Percentiles rank a stretch among this genome's conserved stretches.
Evolutionary conservation across 352 stramenopile genomes (phyloP).

Genomic region (Aphanomyces euteiches): DNA sequence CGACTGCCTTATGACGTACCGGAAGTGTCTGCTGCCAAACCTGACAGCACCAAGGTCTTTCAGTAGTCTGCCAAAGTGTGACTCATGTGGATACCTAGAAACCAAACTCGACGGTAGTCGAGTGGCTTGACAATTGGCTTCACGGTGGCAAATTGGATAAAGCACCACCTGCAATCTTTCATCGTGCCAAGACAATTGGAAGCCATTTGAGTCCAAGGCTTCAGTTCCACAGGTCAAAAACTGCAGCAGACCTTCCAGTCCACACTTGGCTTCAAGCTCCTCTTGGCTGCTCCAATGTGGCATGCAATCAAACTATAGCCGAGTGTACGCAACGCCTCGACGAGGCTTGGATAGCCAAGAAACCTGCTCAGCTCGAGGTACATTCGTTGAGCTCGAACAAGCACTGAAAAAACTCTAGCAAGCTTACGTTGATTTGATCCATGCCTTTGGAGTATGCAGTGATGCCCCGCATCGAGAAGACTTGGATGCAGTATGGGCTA

Average conservation of each 20-base stretch:
- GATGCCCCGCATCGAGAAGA: conserved; percentile 37
- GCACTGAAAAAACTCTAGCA: background rate
- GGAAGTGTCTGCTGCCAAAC: conserved; percentile 7
- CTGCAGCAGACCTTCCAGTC: background rate
- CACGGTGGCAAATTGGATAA: conserved; percentile 4
- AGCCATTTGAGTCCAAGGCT: background rate
- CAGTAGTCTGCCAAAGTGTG: no score
- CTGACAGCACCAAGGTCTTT: background rate
- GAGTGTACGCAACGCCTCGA: conserved; percentile 36
- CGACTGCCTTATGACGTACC: conserved; percentile 10
- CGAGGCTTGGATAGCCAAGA: conserved; percentile 28
- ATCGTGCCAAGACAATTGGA: conserved; percentile 12
- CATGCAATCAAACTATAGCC: conserved; percentile 33
- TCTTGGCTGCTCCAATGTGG: no score
- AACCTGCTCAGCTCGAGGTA: conserved; percentile 33
- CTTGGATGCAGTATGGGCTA: conserved; percentile 49
- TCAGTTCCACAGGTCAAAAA: conserved; percentile 5
- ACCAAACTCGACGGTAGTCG: conserved; percentile 15
- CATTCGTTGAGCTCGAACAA: background rate
- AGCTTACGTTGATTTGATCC: conserved; percentile 44
- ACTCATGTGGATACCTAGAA: background rate
- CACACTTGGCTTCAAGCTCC: no score
- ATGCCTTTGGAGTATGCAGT: conserved; percentile 37
- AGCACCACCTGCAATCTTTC: conserved; percentile 8
- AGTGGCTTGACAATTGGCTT: conserved; percentile 26